A percentile compares a stretch with the other conserved stretches of the same genome.
phyloP scores from a whole-genome alignment of 2,329 filamentous ascomycete genomes.

The Colletotrichum sp. region DNA sequence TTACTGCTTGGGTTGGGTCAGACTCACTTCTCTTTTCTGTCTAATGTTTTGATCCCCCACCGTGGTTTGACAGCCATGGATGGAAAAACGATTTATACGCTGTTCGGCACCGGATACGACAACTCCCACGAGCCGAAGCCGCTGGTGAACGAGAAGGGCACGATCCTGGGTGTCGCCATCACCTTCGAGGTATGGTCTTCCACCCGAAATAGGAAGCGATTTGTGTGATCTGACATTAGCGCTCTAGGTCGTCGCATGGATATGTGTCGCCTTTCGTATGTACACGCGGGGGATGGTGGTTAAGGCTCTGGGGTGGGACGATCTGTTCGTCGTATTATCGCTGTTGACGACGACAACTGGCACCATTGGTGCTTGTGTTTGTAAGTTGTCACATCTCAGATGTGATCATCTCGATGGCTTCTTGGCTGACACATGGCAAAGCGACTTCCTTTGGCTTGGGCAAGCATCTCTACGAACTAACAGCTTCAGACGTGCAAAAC shows the following conservation, averaged over 20 bases:
- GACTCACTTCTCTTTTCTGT: not conserved
- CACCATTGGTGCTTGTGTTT: not conserved
- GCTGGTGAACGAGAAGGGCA: conserved; percentile 29
- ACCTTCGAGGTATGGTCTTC: conserved; percentile 28
- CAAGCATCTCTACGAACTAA: conserved; percentile 25
- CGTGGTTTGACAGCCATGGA: conserved; percentile 3
- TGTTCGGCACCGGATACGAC: conserved; percentile 2
- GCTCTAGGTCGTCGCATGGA: conserved; percentile 30
- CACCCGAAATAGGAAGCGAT: not conserved
- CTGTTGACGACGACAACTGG: conserved; percentile 26
- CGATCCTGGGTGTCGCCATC: conserved; percentile 34
- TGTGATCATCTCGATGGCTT: not conserved
- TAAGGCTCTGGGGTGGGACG: conserved; percentile 37
- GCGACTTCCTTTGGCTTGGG: conserved; percentile 30
- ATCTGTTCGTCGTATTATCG: conserved; percentile 38
- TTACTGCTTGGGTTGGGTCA: not conserved
- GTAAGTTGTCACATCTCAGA: not conserved
- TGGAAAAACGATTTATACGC: not conserved
- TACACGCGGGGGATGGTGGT: conserved; percentile 31
- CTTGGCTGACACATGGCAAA: not conserved
- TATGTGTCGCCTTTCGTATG: conserved; percentile 32
- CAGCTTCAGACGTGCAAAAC: conserved; percentile 6
- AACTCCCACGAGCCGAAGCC: conserved; percentile 31
- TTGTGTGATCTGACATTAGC: not conserved
- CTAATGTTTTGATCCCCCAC: not conserved